Evolutionary conservation across 768 basidiomycete species (phyloP), one percentile per base, ranked within the genome.

Genomic region (Nidularia pulvinata): DNA sequence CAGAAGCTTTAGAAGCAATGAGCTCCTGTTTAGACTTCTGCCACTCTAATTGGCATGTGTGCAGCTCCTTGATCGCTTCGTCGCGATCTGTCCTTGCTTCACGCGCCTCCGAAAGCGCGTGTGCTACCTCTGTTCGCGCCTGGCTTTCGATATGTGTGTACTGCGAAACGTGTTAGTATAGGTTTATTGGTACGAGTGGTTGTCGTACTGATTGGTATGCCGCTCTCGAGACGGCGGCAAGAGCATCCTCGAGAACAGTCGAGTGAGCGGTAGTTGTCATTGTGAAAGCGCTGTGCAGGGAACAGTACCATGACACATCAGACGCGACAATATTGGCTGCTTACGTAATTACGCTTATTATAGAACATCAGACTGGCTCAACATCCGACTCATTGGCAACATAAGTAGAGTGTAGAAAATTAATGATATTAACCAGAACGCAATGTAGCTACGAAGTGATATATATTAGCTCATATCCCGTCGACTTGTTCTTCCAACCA

Each of bases 81-180:
- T 81, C 78, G 42, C 83, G 79, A 60, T 86, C 82, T 11, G 66
- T 60, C 48, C 75, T 73, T 16, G 81, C 78, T 37, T 79, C 77
- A 42, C 72, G 74, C 13, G 72, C 60, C 33, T 86, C 82, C 5
- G 72, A 59, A 37, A 67, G 57, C 9, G 79, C 76, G 46, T 77
- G 77, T 49, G 79, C 70, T 56, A 85, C 73, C 57, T 87, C 82
- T 39, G 69, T 66, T 56, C 78, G 78, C 4, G 81, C 74, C 52
- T 81, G 77, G n/a, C 78, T 76, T 55, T 89, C 85, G 14, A 81
- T 72, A 35, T 78, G 72, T 11, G 78, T 72, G 53, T 86, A 73
- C 86, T 88, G 47, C 7, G 42, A 37, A 48, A 19, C 1, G 52
- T 25, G 7, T 13, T 45, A 25, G 46, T 32, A 30, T 42, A n/a